Evolutionary conservation across 352 stramenopile genomes (phyloP).

Genomic region (Globisporangium canariense): DNA sequence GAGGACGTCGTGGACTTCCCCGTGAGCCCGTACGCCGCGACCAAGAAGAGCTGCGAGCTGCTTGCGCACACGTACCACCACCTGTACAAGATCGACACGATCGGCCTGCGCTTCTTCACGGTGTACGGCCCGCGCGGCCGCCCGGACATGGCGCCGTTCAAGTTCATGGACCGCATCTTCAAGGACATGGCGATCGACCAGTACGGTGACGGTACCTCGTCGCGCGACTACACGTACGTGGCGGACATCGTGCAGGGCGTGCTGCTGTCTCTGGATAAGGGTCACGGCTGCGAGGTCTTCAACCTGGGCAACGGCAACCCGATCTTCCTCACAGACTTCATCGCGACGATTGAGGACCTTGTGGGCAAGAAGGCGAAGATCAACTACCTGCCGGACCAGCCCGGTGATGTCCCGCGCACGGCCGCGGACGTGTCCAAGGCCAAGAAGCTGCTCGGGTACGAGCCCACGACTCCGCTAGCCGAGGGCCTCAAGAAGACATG

Average conservation of each 20-base stretch:
- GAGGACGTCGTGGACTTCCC: slow-evolving; percentile 91
- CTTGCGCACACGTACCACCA: slow-evolving; percentile 97
- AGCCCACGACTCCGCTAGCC: slow-evolving; percentile 90
- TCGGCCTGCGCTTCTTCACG: slow-evolving; percentile 98
- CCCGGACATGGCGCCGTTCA: slow-evolving; percentile 66
- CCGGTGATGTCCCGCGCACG: slow-evolving; percentile 95
- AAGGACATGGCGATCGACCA: slow-evolving; percentile 82
- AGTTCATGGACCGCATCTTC: slow-evolving; percentile 14
- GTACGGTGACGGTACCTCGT: slow-evolving; percentile 95
- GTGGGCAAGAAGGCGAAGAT: slow-evolving; percentile 94
- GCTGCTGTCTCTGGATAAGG: slow-evolving; percentile 65
- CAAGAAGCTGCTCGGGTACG: slow-evolving; percentile 91
- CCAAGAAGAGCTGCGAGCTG: slow-evolving; percentile 97
- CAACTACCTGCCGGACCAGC: slow-evolving; percentile 92
- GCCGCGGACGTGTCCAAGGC: slow-evolving; percentile 96
- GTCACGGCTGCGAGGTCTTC: slow-evolving; percentile 91
- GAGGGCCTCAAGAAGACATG: slow-evolving; percentile 93
- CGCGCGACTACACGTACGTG: slow-evolving; percentile 98
- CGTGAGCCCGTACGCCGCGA: slow-evolving; percentile 96
- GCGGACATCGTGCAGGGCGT: slow-evolving; percentile 97
- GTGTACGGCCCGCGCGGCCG: slow-evolving; percentile 95
- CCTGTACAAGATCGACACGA: slow-evolving; percentile 93
- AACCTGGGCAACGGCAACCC: slow-evolving; percentile 95
- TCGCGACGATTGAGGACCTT: slow-evolving; percentile 92
- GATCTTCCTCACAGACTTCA: slow-evolving; percentile 86